Evolutionary conservation across 768 basidiomycete species (phyloP).

Genomic region (Lactarius deliciosus): DNA sequence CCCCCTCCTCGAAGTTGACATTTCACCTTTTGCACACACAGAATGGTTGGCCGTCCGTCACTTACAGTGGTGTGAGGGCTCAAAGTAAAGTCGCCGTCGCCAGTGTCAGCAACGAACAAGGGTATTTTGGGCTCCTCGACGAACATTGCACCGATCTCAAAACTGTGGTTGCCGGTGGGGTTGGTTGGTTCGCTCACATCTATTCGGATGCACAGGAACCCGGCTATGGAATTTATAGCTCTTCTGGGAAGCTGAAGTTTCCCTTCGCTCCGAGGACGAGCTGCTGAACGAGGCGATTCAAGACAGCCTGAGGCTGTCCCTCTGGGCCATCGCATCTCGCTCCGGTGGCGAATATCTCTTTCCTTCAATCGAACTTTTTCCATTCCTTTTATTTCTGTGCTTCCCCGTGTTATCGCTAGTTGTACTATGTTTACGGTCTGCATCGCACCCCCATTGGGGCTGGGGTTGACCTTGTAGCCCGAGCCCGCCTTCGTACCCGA

Average conservation of each 20-base stretch:
- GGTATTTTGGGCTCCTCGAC: slow-evolving; percentile 65
- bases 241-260: slow-evolving; percentile 54
- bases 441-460: not conserved
- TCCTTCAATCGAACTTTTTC: not conserved
- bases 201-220: slow-evolving; percentile 65
- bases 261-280: slow-evolving; percentile 60
- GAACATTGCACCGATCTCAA: slow-evolving; percentile 64
- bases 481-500: not conserved
- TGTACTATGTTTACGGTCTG: not conserved
- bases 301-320: not conserved
- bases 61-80: slow-evolving; percentile 58
- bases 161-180: slow-evolving; percentile 53
- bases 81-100: slow-evolving; percentile 62
- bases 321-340: not conserved
- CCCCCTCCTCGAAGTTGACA: not conserved
- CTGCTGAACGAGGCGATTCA: slow-evolving; percentile 43
- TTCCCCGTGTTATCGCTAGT: not conserved
- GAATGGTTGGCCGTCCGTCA: slow-evolving; percentile 76
- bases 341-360: not conserved
- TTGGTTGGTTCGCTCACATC: slow-evolving; percentile 84
- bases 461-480: not conserved
- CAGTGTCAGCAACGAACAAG: slow-evolving; percentile 41
- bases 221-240: slow-evolving; percentile 68
- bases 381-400: not conserved
- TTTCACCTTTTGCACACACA: slow-evolving; percentile 32